A percentile compares a stretch with the other conserved stretches of the same genome.
Evolutionary conservation across 1,284 basidiomycete genomes (phyloP).

Genomic region (Marasmius oreades): DNA sequence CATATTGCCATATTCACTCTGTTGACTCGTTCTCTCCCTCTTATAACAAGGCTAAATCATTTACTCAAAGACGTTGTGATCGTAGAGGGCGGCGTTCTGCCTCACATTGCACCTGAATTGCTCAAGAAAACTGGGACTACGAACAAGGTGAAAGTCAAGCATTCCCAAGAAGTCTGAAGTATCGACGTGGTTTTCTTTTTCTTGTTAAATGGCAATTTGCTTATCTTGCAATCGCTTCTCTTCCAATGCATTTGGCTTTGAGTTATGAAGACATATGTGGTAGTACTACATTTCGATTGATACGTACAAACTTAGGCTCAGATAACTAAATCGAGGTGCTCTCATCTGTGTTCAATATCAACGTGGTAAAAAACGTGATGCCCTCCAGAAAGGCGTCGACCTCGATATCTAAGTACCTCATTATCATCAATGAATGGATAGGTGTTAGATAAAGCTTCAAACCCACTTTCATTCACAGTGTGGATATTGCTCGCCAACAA

Average conservation of each 20-base stretch:
- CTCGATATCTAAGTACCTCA: conserved; percentile 2
- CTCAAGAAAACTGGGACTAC: not conserved
- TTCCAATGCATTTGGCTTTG: too few species aligned
- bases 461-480: conserved; percentile 39
- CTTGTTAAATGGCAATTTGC: conserved; percentile 20
- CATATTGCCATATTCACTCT: not conserved
- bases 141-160: not conserved
- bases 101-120: conserved; percentile 50
- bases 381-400: conserved; percentile 1
- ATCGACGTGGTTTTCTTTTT: not conserved
- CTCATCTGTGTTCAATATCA: conserved; percentile 25
- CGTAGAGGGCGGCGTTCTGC: conserved; percentile 77
- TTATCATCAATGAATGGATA: not conserved
- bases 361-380: conserved; percentile 23
- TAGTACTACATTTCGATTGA: conserved; percentile 6
- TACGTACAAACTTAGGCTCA: not conserved
- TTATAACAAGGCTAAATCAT: conserved; percentile 52
- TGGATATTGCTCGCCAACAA: conserved; percentile 38
- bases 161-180: not conserved
- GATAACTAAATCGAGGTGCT: not conserved
- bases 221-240: too few species aligned
- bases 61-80: conserved; percentile 80
- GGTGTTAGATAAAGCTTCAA: not conserved
- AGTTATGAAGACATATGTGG: too few species aligned
- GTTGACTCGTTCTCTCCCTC: conserved; percentile 3